Conservation (phyloP, 2,329 filamentous ascomycete species). For the Amylocarpus encephaloides region DNA sequence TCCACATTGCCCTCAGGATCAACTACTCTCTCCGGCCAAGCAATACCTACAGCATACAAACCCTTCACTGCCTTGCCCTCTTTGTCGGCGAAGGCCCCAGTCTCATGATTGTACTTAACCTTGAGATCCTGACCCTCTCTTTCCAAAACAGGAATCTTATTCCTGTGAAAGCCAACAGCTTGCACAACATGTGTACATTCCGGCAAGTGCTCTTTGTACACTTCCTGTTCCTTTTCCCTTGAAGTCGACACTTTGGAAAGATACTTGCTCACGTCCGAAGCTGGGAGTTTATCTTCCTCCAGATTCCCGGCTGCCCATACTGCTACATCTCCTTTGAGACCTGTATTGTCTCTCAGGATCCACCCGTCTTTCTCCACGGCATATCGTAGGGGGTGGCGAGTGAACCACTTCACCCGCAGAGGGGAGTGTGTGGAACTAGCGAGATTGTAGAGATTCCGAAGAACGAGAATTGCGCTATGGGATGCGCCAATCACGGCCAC, state of each 20-base stretch:
- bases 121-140: conserved; percentile 22
- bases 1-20: conserved; percentile 58
- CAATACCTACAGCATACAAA: conserved; percentile 56
- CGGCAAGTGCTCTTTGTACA: conserved; percentile 42
- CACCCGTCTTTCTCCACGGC: conserved; percentile 56
- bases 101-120: conserved; percentile 32
- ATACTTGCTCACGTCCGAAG: conserved; percentile 24
- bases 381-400: conserved; percentile 52
- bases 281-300: conserved; percentile 42
- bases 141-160: conserved; percentile 43
- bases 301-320: conserved; percentile 53
- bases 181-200: conserved; percentile 48
- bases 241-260: conserved; percentile 27
- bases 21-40: conserved; percentile 53
- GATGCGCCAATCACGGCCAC: conserved; percentile 56
- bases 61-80: conserved; percentile 40
- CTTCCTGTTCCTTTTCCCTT: conserved; percentile 34
- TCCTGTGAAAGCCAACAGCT: conserved; percentile 51
- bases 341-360: conserved; percentile 60
- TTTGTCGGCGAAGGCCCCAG: conserved; percentile 42
- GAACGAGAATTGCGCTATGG: conserved; percentile 56
- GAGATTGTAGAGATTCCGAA: conserved; percentile 53
- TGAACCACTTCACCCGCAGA: conserved; percentile 56
- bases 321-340: conserved; percentile 55
- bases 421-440: conserved; percentile 44